Conservation (phyloP, 495 filamentous ascomycete genomes). For the Polyplosphaeria fusca region DNA sequence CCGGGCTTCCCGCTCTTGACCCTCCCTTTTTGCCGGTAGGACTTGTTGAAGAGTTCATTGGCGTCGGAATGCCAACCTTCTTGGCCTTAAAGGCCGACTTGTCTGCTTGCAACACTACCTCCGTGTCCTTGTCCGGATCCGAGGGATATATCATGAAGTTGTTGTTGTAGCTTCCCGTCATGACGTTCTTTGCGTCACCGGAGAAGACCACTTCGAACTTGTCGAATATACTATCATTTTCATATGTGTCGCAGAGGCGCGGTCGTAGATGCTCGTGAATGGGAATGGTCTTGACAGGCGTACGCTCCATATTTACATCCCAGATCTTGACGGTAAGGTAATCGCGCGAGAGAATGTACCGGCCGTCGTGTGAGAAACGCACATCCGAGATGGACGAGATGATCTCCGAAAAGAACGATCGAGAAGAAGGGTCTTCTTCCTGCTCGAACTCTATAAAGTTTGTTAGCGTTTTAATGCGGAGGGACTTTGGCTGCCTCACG, state of each 20-base stretch:
- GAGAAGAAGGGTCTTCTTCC: slow-evolving; percentile 97
- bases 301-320: slow-evolving; percentile 98
- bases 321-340: slow-evolving; percentile 99
- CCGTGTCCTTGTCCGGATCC: slow-evolving; percentile 90
- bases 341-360: slow-evolving; percentile 95
- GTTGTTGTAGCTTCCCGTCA: slow-evolving; percentile 99
- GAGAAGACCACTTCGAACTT: slow-evolving; percentile 99
- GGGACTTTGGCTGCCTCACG: slow-evolving; percentile 62
- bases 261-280: slow-evolving; percentile 97
- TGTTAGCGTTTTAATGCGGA: slow-evolving; percentile 20
- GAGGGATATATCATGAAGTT: slow-evolving; percentile 99
- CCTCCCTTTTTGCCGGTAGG: slow-evolving; percentile 73
- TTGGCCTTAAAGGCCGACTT: slow-evolving; percentile 99
- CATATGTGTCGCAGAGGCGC: slow-evolving; percentile 94
- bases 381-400: slow-evolving; percentile 99
- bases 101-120: slow-evolving; percentile 95
- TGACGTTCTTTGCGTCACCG: slow-evolving; percentile 95
- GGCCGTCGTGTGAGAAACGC: slow-evolving; percentile 90
- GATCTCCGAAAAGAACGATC: slow-evolving; percentile 99
- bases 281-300: slow-evolving; percentile 95
- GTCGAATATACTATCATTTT: slow-evolving; percentile 99
- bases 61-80: slow-evolving; percentile 96
- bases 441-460: slow-evolving; percentile 84
- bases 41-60: slow-evolving; percentile 78
- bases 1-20: slow-evolving; percentile 85